A percentile compares a stretch with the other conserved stretches of the same genome.
Evolutionary conservation across 148 eudicot species (phyloP).

Genomic region (Cornus controversa): DNA sequence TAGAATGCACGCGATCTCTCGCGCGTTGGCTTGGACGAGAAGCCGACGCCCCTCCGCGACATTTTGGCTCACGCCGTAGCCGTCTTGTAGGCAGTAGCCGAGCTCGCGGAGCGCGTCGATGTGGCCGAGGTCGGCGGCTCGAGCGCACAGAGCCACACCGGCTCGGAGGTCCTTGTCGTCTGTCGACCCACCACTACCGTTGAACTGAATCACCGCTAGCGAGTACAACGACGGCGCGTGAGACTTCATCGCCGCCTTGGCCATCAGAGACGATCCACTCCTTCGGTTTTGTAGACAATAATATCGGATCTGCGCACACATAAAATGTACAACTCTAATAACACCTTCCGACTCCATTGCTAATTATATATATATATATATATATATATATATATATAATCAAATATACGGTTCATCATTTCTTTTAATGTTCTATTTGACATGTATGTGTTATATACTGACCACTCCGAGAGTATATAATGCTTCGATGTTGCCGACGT

Average conservation of each 20-base stretch:
- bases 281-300: constrained; percentile 35
- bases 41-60: constrained; percentile 28
- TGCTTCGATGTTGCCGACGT: constrained; percentile 45
- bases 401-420: no score
- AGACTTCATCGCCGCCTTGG: constrained; percentile 37
- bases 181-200: constrained; percentile 44
- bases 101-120: constrained; percentile 42
- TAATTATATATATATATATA: background rate
- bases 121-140: constrained; percentile 45
- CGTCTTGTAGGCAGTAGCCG: constrained; percentile 53
- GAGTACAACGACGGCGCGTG: constrained; percentile 46
- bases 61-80: constrained; percentile 33
- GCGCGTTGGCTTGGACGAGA: constrained; percentile 38
- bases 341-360: no score
- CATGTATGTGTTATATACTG: no score
- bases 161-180: constrained; percentile 32
- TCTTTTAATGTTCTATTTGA: no score
- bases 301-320: constrained; percentile 37
- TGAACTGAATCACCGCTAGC: constrained; percentile 46
- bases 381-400: background rate
- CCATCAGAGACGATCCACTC: constrained; percentile 37
- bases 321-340: background rate
- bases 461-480: constrained; percentile 53
- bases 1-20: constrained; percentile 30
- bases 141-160: constrained; percentile 37